Base-by-base conservation (phyloP, 148 eudicot genomes). In the Silene conica region DNA sequence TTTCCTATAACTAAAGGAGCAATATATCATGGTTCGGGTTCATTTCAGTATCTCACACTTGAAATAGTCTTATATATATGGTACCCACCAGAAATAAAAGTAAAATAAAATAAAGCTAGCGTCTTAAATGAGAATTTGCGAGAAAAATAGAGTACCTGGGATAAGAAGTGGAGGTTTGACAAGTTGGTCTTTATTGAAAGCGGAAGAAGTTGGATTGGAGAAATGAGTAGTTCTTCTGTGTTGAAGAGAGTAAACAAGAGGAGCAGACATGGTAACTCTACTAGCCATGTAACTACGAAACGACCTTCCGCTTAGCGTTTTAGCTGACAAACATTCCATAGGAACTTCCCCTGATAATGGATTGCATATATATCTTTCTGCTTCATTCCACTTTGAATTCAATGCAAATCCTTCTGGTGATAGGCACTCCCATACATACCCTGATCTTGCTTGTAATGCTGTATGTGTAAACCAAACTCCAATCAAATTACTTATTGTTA, bases 341-440 rank as follows among this genome's bases (percentile, higher is more conserved):
- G 98, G 98, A 66, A 95, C 97, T 76, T 95, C 86, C 21, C 98
- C 97, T 43, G 97, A 95, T 12, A 86, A 77, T 1, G 98, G 98
- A 75, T 95, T 95, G 71, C 93, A 85, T 67, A 95, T 95, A 26
- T 88, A 95, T 74, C 89, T 92, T 69, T 95, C 98, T 54, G 98
- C 98, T 65, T 95, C 98, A 78, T 87, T 84, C 98, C 98, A 95
- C 57, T 95, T 95, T 8, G 98, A 95, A 75, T 92, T 82, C 54
- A 95, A 79, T 38, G 92, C 86, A 56, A 88, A 86, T 21, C 95
- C 98, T 34, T 89, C 95, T 20, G 93, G 90, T 45, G 95, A 84
- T 61, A 78, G 21, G 56, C 82, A 86, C 67, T 92, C 98, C 97
- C 97, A 95, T 45, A 83, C 82, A 73, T 85, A 87, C 23, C 84